Conservation (phyloP, 1,284 basidiomycete genomes). For the Trichosporon sp. region DNA sequence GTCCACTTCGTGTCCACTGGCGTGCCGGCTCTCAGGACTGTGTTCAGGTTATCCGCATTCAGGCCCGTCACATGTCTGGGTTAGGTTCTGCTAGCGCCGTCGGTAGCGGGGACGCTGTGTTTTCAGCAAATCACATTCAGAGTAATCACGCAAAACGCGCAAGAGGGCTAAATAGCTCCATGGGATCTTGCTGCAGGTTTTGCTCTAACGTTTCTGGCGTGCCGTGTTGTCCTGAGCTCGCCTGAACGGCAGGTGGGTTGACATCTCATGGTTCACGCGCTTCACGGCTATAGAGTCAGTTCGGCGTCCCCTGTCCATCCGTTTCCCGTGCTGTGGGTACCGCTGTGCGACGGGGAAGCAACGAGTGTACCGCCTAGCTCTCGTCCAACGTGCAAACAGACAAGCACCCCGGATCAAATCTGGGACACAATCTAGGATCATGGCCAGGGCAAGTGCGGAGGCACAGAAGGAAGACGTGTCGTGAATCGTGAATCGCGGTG, state of each 20-base stretch:
- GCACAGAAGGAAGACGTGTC: neutral
- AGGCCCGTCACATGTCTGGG: constrained; percentile 19
- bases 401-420: neutral
- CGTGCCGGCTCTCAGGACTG: neutral
- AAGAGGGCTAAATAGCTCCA: neutral
- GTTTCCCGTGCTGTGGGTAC: neutral
- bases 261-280: too few relatives aligned
- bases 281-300: neutral
- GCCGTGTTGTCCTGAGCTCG: too few relatives aligned
- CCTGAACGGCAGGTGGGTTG: too few relatives aligned
- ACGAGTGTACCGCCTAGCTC: neutral
- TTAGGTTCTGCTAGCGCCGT: constrained; percentile 9
- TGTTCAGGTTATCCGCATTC: constrained; percentile 8
- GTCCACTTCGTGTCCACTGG: too few relatives aligned
- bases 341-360: neutral
- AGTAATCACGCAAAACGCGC: neutral
- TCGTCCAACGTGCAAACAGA: neutral
- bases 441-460: neutral
- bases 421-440: neutral
- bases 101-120: too few relatives aligned
- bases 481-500: constrained; percentile 1
- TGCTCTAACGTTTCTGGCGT: too few relatives aligned
- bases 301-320: neutral
- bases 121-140: neutral
- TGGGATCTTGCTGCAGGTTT: neutral